Conservation (phyloP, 192 early-diverging fungal species). For the Diversispora eburnea region DNA sequence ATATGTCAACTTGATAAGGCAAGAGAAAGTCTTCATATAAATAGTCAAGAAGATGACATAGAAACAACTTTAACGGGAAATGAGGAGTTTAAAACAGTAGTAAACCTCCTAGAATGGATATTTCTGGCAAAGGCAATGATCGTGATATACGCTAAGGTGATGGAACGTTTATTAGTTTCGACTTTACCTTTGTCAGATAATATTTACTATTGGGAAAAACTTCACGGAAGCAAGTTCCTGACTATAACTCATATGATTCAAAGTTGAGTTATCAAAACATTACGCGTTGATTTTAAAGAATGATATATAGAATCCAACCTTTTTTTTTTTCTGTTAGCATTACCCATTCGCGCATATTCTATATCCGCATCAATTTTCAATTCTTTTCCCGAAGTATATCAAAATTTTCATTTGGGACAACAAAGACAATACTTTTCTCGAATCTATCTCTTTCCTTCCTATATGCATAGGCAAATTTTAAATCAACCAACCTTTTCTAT, state of each 20-base stretch:
- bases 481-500: conserved; percentile 36
- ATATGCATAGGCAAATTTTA: conserved; percentile 33
- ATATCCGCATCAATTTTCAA: conserved; percentile 1
- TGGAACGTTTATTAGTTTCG: conserved; percentile 53
- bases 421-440: conserved; percentile 12
- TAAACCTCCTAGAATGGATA: conserved; percentile 36
- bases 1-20: neutral
- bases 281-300: neutral
- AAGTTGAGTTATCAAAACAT: conserved; percentile 38
- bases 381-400: conserved; percentile 9
- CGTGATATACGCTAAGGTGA: conserved; percentile 54
- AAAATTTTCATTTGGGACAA: neutral
- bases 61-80: neutral
- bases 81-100: neutral
- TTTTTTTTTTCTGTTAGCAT: conserved; percentile 28
- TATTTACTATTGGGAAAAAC: conserved; percentile 64
- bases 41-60: neutral
- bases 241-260: conserved; percentile 44
- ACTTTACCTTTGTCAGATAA: conserved; percentile 59
- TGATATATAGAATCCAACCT: neutral
- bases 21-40: neutral
- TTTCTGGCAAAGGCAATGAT: conserved; percentile 51
- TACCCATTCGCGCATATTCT: conserved; percentile 6
- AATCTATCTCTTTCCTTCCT: conserved; percentile 35
- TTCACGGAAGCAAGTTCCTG: conserved; percentile 43